phyloP scores from a whole-genome alignment of 2,329 filamentous ascomycete species.

The Alternaria burnsii region DNA sequence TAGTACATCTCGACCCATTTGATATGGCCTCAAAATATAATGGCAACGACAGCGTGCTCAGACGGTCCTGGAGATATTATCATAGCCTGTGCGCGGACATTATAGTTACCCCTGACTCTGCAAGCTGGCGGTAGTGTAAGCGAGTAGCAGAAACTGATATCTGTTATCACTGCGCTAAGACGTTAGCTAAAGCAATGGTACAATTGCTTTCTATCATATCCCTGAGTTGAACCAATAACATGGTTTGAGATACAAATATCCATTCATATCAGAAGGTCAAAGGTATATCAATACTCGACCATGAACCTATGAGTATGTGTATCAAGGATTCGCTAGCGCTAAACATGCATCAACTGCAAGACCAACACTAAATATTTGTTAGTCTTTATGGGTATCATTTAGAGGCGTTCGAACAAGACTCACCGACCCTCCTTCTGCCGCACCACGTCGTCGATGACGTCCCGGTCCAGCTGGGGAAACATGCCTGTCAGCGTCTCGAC shows the following conservation, averaged over 20 bases:
- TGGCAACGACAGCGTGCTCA: too few species aligned
- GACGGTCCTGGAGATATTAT: too few species aligned
- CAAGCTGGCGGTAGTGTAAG: too few species aligned
- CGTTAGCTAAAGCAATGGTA: too few species aligned
- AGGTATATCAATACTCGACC: constrained; percentile 1
- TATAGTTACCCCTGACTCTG: too few species aligned
- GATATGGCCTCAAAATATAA: too few species aligned
- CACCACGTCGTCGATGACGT: constrained; percentile 96
- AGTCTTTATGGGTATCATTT: background rate
- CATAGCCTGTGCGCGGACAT: too few species aligned
- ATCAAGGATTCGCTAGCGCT: constrained; percentile 25
- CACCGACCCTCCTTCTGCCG: constrained; percentile 93
- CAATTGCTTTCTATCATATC: background rate
- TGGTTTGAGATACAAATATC: background rate
- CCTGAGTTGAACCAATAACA: background rate
- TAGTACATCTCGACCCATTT: too few species aligned
- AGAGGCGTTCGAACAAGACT: constrained; percentile 51
- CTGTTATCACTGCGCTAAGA: too few species aligned
- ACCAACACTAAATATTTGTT: constrained; percentile 14
- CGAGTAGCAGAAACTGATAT: too few species aligned
- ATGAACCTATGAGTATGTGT: background rate
- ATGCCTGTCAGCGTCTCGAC: constrained; percentile 94
- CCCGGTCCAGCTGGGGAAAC: constrained; percentile 94
- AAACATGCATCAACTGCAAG: constrained; percentile 26
- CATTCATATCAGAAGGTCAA: background rate